Percentiles rank a stretch among this genome's conserved stretches.
These are phyloP conservation scores for Haplosporangium gracile DNA, from an alignment of 192 early-diverging fungal species.

Conservation along the genomic window DNA sequence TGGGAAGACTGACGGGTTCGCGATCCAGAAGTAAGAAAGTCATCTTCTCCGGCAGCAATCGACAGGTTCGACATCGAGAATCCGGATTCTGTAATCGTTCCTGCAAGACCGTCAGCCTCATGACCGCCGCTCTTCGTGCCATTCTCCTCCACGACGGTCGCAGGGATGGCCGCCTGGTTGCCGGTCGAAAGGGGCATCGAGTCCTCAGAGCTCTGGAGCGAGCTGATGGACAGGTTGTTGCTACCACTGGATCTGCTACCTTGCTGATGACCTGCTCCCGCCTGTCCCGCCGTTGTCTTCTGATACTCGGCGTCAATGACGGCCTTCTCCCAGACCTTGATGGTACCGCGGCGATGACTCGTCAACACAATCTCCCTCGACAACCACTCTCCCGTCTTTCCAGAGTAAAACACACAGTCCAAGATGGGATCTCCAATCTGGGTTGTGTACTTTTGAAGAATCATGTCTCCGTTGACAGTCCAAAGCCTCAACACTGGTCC, in stretches of 20 bases:
- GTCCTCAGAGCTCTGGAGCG: conserved; percentile 27
- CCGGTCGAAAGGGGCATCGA: not conserved
- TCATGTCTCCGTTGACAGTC: conserved; percentile 74
- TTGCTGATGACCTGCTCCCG: not conserved
- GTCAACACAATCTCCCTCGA: conserved; percentile 66
- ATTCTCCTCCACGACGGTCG: not conserved
- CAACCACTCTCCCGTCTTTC: conserved; percentile 62
- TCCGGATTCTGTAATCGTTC: not conserved
- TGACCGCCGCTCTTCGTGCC: not conserved
- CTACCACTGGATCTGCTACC: not conserved
- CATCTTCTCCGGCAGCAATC: conserved; percentile 8
- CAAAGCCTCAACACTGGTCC: conserved; percentile 68
- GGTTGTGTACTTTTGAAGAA: conserved; percentile 64
- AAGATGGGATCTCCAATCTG: conserved; percentile 65
- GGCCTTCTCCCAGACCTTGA: conserved; percentile 61
- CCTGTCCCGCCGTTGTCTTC: conserved; percentile 2
- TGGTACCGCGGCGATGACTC: conserved; percentile 67
- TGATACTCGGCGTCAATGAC: conserved; percentile 29
- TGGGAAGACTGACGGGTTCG: conserved; percentile 36
- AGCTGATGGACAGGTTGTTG: conserved; percentile 18
- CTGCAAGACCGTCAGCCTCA: not conserved
- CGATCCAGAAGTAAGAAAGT: conserved; percentile 4
- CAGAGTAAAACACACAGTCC: conserved; percentile 68
- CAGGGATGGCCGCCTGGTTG: not conserved
- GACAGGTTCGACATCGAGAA: not conserved